A percentile compares a stretch with the other conserved stretches of the same genome.
These are phyloP conservation scores for Saccharum officinarum DNA, from an alignment of 176 grass and related monocot genomes.

Conservation along the genomic window DNA sequence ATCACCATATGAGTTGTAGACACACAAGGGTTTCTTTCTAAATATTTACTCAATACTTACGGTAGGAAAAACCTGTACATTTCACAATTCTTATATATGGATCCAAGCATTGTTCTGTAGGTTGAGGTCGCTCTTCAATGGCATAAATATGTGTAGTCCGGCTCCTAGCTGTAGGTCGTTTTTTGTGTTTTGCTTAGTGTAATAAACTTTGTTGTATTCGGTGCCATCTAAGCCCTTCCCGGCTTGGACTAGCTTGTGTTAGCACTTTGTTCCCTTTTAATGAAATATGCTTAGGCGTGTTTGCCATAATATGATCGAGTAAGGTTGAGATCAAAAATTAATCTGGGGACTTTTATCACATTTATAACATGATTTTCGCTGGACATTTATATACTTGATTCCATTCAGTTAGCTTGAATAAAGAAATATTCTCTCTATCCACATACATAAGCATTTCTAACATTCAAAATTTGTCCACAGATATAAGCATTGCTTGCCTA, in stretches of 20 bases:
- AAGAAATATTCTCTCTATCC: not conserved
- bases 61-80: no score
- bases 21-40: not conserved
- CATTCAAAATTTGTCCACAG: not conserved
- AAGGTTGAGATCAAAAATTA: not conserved
- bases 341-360: not conserved
- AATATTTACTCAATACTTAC: not conserved
- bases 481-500: not conserved
- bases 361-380: not conserved
- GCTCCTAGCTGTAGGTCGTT: no score
- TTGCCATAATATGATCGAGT: not conserved
- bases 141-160: not conserved
- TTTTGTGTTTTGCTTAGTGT: not conserved
- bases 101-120: not conserved
- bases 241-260: not conserved
- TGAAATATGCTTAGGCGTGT: not conserved
- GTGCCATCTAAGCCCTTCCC: not conserved
- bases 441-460: not conserved
- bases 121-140: not conserved
- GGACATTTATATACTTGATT: not conserved
- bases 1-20: not conserved
- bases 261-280: not conserved
- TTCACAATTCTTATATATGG: not conserved
- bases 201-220: not conserved
- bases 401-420: not conserved